Evolutionary conservation across 352 stramenopile species (phyloP), one percentile per base, ranked within the genome.

Genomic region (Phytopythium sindhum): DNA sequence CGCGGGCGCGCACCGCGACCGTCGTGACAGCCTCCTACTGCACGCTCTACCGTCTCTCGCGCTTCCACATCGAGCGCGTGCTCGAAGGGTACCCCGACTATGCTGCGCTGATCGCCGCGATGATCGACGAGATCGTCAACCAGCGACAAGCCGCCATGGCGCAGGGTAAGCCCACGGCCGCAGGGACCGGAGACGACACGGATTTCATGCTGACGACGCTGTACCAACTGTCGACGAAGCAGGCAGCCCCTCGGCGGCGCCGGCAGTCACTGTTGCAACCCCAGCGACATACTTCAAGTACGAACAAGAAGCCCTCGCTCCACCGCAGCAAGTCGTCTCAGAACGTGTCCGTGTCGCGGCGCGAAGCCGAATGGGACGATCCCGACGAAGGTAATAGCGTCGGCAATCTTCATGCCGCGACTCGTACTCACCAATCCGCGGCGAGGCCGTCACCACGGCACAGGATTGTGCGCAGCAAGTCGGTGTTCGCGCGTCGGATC

Each of bases 51-150:
- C 76, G 72, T 7, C 64, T 90, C 0, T 85, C 79, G 26, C 72
- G 80, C 14, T 89, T 89, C 63, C 72, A 89, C 54, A 81, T 77
- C 9, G 80, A 89, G 60, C 74, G 80, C 1, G 68, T 89, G 23
- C 59, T 89, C 0, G 80, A 87, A 61, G 80, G 78, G 0, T 89
- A 88, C 37, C 80, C 78, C 4, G 56, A 80, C n/a, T 88, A 85
- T 39, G 80, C 80, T 0, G 45, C 65, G 21, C 45, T 75, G 33
- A 89, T 89, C 24, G 61, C 74, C 1, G 51, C 58, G 2, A 66
- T 70, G 1, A 72, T 89, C 21, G 78, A 87, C 21, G 68, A 73
- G 6, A 86, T 89, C 65, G 47, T 85, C 21, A 73, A 74, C 24
- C 74, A 78, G 33, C 74, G 69, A 0, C 59, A 81, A 48, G 53